Evolutionary conservation across 208 protist species (phyloP).

Genomic region (Crithidia mellificae): DNA sequence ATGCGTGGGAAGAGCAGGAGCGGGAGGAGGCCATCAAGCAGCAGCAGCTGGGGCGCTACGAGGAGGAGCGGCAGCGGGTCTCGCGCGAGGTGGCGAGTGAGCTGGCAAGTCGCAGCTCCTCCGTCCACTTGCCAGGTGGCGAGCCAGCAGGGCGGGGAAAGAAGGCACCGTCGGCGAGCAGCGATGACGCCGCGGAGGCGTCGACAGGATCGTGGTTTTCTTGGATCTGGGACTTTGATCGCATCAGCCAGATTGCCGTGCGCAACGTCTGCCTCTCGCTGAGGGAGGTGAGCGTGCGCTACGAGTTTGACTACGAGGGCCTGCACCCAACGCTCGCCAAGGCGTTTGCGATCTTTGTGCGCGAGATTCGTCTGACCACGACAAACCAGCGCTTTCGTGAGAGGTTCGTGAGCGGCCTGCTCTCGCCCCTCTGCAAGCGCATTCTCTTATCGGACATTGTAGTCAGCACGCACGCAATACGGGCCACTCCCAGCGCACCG

Average conservation of each 20-base stretch:
- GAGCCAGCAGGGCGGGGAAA: background rate
- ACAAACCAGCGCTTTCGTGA: slow-evolving; percentile 55
- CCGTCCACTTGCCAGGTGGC: background rate
- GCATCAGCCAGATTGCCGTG: slow-evolving; percentile 50
- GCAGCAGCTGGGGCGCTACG: slow-evolving; percentile 58
- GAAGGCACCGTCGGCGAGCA: background rate
- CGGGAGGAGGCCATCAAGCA: slow-evolving; percentile 61
- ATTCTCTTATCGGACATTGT: slow-evolving; percentile 18
- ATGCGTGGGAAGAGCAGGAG: slow-evolving; percentile 55
- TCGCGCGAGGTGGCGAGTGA: slow-evolving; percentile 4
- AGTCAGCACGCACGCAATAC: slow-evolving; percentile 19
- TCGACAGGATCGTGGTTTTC: slow-evolving; percentile 23
- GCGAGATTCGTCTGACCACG: slow-evolving; percentile 47
- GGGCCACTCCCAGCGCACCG: background rate
- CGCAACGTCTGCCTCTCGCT: slow-evolving; percentile 56
- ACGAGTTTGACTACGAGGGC: slow-evolving; percentile 72
- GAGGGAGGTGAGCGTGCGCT: slow-evolving; percentile 51
- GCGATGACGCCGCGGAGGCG: background rate
- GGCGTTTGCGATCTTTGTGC: slow-evolving; percentile 43
- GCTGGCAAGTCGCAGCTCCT: background rate
- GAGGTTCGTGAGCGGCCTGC: slow-evolving; percentile 36
- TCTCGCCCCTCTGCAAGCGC: slow-evolving; percentile 17
- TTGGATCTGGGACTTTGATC: slow-evolving; percentile 44
- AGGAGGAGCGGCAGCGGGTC: slow-evolving; percentile 35
- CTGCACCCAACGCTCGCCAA: slow-evolving; percentile 53